A percentile compares a stretch with the other conserved stretches of the same genome.
Conservation (phyloP, 2,329 filamentous ascomycete species). For the Talaromyces sp. region DNA sequence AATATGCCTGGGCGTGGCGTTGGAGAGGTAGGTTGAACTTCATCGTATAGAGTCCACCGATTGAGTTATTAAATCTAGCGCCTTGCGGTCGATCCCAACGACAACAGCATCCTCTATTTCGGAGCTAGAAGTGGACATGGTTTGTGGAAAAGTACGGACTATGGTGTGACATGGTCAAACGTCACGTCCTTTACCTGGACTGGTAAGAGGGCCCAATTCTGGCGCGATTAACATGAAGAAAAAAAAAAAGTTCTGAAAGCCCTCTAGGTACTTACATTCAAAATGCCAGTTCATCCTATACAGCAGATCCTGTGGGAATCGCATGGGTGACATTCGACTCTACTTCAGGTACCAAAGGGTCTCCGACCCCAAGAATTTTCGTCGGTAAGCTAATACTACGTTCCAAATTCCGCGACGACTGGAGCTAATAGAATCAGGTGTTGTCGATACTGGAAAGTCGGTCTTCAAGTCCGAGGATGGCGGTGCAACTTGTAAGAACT, state of each 20-base stretch:
- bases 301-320: constrained; percentile 50
- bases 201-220: constrained; percentile 18
- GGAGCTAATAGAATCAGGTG: constrained; percentile 17
- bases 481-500: constrained; percentile 51
- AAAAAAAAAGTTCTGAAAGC: neutral
- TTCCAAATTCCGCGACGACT: fast-evolving
- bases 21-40: constrained; percentile 44
- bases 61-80: constrained; percentile 29
- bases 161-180: constrained; percentile 55
- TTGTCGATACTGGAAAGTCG: constrained; percentile 54
- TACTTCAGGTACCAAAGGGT: constrained; percentile 47
- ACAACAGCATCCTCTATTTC: constrained; percentile 58
- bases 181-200: constrained; percentile 53
- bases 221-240: neutral
- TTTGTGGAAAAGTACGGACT: constrained; percentile 59
- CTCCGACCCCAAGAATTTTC: constrained; percentile 57
- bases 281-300: constrained; percentile 48
- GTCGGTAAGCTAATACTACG: constrained; percentile 44
- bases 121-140: constrained; percentile 60
- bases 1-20: constrained; percentile 63
- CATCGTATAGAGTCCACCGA: neutral
- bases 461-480: constrained; percentile 57
- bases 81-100: constrained; percentile 58
- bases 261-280: constrained; percentile 49
- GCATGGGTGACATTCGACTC: constrained; percentile 58